Percentiles rank a stretch among this genome's conserved stretches.
Evolutionary conservation across 768 basidiomycete species (phyloP).

Genomic region (Brasilioporus rufonigricans): DNA sequence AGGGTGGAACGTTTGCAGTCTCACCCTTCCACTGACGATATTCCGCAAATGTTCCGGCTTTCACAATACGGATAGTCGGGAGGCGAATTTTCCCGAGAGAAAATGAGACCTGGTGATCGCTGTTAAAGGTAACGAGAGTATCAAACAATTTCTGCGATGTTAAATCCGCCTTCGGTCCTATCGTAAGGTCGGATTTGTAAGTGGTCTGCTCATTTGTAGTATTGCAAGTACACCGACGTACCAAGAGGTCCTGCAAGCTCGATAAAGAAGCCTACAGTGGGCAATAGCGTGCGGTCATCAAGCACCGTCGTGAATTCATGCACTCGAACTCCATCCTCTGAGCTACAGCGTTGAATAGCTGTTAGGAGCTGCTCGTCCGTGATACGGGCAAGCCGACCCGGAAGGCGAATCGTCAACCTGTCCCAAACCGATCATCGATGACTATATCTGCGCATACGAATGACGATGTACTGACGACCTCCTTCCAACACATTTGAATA

Average conservation of each 20-base stretch:
- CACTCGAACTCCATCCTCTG: slow-evolving; percentile 3
- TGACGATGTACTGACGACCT: slow-evolving; percentile 11
- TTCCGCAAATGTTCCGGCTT: slow-evolving; percentile 18
- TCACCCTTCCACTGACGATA: slow-evolving; percentile 15
- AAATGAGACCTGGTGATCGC: background rate
- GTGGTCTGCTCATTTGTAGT: no score
- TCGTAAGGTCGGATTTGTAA: background rate
- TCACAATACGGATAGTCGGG: slow-evolving; percentile 23
- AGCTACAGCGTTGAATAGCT: background rate
- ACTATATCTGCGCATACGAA: no score
- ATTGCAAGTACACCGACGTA: background rate
- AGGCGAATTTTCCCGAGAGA: background rate
- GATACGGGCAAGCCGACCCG: background rate
- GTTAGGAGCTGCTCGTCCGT: slow-evolving; percentile 9
- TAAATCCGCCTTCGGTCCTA: slow-evolving; percentile 6
- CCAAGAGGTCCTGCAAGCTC: slow-evolving; percentile 12
- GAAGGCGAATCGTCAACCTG: slow-evolving; percentile 12
- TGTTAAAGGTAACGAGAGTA: slow-evolving; percentile 2
- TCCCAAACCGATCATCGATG: background rate
- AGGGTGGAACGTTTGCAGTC: background rate
- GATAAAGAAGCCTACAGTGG: slow-evolving; percentile 17
- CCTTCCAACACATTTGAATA: slow-evolving; percentile 17
- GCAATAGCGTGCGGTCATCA: slow-evolving; percentile 10
- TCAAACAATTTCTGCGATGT: slow-evolving; percentile 8
- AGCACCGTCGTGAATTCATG: slow-evolving; percentile 15